A percentile compares a stretch with the other conserved stretches of the same genome.
Conservation (phyloP, 257 asterid species). For the Handroanthus guayacan region DNA sequence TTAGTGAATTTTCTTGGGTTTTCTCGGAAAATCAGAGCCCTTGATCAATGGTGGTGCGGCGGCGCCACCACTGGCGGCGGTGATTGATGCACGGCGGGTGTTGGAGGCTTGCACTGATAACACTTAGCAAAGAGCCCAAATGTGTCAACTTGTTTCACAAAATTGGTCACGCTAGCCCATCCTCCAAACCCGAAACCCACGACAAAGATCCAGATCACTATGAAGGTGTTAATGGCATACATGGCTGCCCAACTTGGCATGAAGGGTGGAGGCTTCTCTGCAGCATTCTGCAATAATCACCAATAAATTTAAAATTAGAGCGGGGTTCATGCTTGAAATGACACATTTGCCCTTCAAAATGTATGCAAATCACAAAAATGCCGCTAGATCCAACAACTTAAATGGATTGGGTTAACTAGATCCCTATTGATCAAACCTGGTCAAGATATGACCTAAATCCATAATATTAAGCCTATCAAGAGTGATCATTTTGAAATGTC, state of each 20-base stretch:
- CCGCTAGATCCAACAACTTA: too few relatives aligned
- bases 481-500: too few relatives aligned
- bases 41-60: conserved; percentile 52
- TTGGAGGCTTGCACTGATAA: conserved; percentile 81
- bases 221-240: conserved; percentile 71
- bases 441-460: too few relatives aligned
- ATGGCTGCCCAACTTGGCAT: conserved; percentile 86
- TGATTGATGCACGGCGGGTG: conserved; percentile 42
- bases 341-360: too few relatives aligned
- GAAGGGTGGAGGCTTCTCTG: conserved; percentile 91
- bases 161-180: conserved; percentile 94
- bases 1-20: background rate
- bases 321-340: too few relatives aligned
- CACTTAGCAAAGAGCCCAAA: conserved; percentile 98
- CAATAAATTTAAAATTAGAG: background rate
- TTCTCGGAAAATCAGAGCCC: background rate
- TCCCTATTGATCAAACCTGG: too few relatives aligned
- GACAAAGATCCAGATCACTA: conserved; percentile 72
- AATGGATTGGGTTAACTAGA: too few relatives aligned
- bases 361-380: too few relatives aligned
- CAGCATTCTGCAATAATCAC: conserved; percentile 73
- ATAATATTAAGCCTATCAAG: too few relatives aligned
- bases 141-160: conserved; percentile 75
- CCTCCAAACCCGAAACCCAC: conserved; percentile 99
- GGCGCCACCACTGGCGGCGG: conserved; percentile 43